These are phyloP conservation scores for Aspergillus uvarum DNA, from an alignment of 2,329 filamentous ascomycete species.

Conservation along the genomic window DNA sequence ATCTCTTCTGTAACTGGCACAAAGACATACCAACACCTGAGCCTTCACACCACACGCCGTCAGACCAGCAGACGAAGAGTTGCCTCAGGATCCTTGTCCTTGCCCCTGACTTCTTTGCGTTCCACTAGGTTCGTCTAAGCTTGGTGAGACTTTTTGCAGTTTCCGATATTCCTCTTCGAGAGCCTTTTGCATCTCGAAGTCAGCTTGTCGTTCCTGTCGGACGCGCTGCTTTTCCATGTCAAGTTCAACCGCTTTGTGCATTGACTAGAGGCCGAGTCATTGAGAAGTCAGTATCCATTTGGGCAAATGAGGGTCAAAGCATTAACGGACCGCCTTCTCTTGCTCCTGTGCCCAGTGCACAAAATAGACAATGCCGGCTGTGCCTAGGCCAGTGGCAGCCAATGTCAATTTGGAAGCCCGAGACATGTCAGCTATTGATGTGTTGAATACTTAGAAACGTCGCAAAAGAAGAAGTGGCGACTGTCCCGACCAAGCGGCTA, in stretches of 20 bases:
- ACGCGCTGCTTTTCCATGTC: constrained; percentile 92
- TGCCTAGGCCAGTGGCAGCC: constrained; percentile 71
- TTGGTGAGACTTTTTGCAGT: constrained; percentile 72
- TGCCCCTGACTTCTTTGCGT: constrained; percentile 21
- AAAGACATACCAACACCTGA: neutral
- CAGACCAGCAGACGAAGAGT: neutral
- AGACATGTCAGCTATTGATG: constrained; percentile 64
- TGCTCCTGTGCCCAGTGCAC: constrained; percentile 87
- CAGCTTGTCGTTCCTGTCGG: constrained; percentile 85
- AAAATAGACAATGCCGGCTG: constrained; percentile 73
- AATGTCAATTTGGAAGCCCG: constrained; percentile 85
- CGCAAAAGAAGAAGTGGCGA: neutral
- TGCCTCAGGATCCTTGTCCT: constrained; percentile 24
- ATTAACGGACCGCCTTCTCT: constrained; percentile 70
- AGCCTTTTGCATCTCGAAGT: constrained; percentile 87
- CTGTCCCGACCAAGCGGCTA: neutral
- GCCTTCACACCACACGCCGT: neutral
- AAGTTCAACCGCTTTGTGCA: constrained; percentile 91
- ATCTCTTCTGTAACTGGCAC: neutral
- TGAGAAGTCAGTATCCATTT: constrained; percentile 9
- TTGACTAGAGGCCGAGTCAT: constrained; percentile 56
- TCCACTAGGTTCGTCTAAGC: constrained; percentile 27
- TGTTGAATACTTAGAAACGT: neutral
- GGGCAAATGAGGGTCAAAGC: neutral
- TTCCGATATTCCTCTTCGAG: constrained; percentile 90